phyloP scores from a whole-genome alignment of 768 basidiomycete species.

The Tulasnella sp. region DNA sequence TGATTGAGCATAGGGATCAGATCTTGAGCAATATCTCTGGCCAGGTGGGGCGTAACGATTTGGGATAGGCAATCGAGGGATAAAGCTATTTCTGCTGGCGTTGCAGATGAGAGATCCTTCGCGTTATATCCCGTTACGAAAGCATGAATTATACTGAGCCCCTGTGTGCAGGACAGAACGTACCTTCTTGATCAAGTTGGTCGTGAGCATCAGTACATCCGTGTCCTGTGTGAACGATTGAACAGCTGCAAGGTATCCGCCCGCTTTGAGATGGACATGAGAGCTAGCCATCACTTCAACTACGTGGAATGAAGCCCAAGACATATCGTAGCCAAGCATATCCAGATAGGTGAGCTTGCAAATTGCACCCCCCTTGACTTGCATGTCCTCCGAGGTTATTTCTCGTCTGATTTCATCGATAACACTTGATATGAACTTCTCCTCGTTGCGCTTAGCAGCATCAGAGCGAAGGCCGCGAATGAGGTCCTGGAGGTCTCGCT shows the following conservation, averaged over 20 bases:
- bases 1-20: conserved; percentile 79
- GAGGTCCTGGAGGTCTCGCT: conserved; percentile 88
- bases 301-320: conserved; percentile 92
- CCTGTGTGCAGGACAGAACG: conserved; percentile 21
- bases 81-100: conserved; percentile 58
- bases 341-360: conserved; percentile 95
- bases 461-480: conserved; percentile 80
- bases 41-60: conserved; percentile 75
- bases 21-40: conserved; percentile 80
- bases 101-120: conserved; percentile 63
- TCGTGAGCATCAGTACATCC: conserved; percentile 94
- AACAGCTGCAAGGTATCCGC: conserved; percentile 87
- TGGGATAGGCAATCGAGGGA: conserved; percentile 73
- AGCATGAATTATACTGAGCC: conserved; percentile 15
- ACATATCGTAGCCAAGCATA: conserved; percentile 92
- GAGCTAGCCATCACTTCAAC: conserved; percentile 96
- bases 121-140: neutral
- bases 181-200: conserved; percentile 90
- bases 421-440: conserved; percentile 81
- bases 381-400: conserved; percentile 89
- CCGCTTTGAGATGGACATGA: conserved; percentile 80
- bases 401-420: conserved; percentile 90
- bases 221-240: conserved; percentile 90
- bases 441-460: conserved; percentile 62
- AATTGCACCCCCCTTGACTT: conserved; percentile 86